phyloP scores from a whole-genome alignment of 2,329 filamentous ascomycete genomes.

The Epichloe hybrida region DNA sequence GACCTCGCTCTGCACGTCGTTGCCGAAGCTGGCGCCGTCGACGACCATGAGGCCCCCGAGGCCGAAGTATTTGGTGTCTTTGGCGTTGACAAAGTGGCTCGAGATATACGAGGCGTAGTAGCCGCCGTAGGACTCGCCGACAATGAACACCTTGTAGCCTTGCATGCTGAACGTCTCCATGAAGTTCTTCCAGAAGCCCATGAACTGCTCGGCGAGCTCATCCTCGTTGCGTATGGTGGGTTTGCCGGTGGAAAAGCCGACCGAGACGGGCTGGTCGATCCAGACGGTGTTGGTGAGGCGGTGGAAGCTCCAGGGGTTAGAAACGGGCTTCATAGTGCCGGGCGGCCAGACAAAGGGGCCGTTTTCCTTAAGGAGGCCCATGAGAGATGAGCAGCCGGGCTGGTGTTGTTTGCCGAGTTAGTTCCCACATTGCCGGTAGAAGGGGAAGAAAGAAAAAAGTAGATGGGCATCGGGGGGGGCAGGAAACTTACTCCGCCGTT shows the following conservation, averaged over 20 bases:
- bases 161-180: conserved; percentile 56
- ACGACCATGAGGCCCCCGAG: conserved; percentile 58
- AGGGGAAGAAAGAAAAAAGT: too few species aligned
- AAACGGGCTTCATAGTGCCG: conserved; percentile 51
- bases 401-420: not conserved
- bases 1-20: conserved; percentile 28
- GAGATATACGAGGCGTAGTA: conserved; percentile 59
- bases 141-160: conserved; percentile 56
- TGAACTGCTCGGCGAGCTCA: conserved; percentile 57
- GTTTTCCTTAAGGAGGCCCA: conserved; percentile 63
- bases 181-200: conserved; percentile 71
- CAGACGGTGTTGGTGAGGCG: conserved; percentile 42
- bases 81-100: conserved; percentile 53
- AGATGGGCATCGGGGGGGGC: too few species aligned
- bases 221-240: conserved; percentile 51
- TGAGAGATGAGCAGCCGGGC: conserved; percentile 47
- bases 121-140: conserved; percentile 58
- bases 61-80: conserved; percentile 55
- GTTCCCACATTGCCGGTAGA: too few species aligned
- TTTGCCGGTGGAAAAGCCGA: conserved; percentile 55
- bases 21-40: conserved; percentile 49
- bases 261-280: conserved; percentile 55
- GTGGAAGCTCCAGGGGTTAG: conserved; percentile 59
- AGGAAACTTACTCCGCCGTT: conserved; percentile 34
- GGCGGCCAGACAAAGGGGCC: conserved; percentile 60